phyloP scores from a whole-genome alignment of 768 basidiomycete genomes.

The Strobilomyces dryophilus region DNA sequence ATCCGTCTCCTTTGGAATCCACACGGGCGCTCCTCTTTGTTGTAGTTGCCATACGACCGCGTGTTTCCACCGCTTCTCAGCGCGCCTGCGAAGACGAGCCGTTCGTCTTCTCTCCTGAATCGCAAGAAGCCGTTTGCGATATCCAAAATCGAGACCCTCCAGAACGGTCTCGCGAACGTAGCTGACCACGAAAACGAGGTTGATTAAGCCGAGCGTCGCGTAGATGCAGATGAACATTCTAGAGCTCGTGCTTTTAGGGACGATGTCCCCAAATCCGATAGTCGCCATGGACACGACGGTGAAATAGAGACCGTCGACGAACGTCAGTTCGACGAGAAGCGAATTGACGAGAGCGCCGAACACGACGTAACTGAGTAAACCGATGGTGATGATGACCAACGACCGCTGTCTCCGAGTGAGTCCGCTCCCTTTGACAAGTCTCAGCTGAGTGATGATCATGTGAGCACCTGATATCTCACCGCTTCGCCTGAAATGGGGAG shows the following conservation, averaged over 20 bases:
- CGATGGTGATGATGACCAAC: constrained; percentile 74
- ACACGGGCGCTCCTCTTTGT: constrained; percentile 44
- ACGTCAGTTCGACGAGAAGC: constrained; percentile 48
- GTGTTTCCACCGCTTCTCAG: constrained; percentile 51
- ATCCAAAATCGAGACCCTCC: constrained; percentile 66
- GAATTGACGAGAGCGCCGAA: constrained; percentile 63
- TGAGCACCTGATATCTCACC: constrained; percentile 37
- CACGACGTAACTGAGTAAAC: constrained; percentile 68
- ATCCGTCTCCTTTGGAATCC: constrained; percentile 41
- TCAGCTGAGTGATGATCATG: neutral
- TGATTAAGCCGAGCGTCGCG: constrained; percentile 57
- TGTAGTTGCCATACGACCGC: constrained; percentile 65
- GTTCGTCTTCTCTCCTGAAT: constrained; percentile 45
- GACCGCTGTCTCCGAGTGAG: constrained; percentile 76
- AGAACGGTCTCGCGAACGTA: constrained; percentile 67
- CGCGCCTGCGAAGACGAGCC: constrained; percentile 39
- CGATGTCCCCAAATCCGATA: constrained; percentile 74
- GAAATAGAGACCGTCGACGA: constrained; percentile 77
- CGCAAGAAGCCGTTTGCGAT: constrained; percentile 48
- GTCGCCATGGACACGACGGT: constrained; percentile 71
- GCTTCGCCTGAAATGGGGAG: constrained; percentile 57
- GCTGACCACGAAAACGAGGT: constrained; percentile 58
- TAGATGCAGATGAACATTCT: constrained; percentile 62
- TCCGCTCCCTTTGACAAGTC: constrained; percentile 56
- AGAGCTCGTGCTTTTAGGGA: constrained; percentile 44